phyloP scores from a whole-genome alignment of 2,329 filamentous ascomycete species.

The Pestalotiopsis sp. region DNA sequence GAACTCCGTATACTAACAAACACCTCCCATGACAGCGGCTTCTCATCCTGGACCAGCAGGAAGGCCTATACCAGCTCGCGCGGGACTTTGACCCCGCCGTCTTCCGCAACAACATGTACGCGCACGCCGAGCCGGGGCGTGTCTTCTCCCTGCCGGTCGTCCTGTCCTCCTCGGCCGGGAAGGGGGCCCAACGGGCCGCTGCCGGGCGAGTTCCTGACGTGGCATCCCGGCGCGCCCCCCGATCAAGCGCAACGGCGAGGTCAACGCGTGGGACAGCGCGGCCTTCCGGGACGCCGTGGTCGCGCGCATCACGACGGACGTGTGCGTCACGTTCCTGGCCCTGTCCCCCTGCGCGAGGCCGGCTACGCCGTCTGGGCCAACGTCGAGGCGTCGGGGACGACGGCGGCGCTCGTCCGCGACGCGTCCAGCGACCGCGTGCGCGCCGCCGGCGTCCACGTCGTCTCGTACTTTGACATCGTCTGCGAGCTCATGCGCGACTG shows the following conservation, averaged over 20 bases:
- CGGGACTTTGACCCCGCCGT: constrained; percentile 67
- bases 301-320: constrained; percentile 72
- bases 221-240: constrained; percentile 69
- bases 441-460: constrained; percentile 63
- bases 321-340: constrained; percentile 73
- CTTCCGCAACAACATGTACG: constrained; percentile 67
- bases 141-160: constrained; percentile 69
- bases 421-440: constrained; percentile 68
- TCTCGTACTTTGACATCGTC: constrained; percentile 62
- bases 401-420: constrained; percentile 58
- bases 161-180: constrained; percentile 68
- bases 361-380: constrained; percentile 76
- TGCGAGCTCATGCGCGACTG: constrained; percentile 73
- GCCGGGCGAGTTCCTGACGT: constrained; percentile 66
- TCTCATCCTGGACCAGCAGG: constrained; percentile 60
- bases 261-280: constrained; percentile 75
- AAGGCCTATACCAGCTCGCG: constrained; percentile 58
- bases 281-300: constrained; percentile 70
- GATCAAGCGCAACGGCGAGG: constrained; percentile 68
- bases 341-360: constrained; percentile 66
- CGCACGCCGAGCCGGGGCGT: constrained; percentile 65
- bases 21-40: constrained; percentile 43
- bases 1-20: constrained; percentile 13
- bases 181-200: constrained; percentile 68
- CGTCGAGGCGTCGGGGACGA: constrained; percentile 70